Evolutionary conservation across 1,284 basidiomycete genomes (phyloP).

Genomic region (Trichosporon inkin): DNA sequence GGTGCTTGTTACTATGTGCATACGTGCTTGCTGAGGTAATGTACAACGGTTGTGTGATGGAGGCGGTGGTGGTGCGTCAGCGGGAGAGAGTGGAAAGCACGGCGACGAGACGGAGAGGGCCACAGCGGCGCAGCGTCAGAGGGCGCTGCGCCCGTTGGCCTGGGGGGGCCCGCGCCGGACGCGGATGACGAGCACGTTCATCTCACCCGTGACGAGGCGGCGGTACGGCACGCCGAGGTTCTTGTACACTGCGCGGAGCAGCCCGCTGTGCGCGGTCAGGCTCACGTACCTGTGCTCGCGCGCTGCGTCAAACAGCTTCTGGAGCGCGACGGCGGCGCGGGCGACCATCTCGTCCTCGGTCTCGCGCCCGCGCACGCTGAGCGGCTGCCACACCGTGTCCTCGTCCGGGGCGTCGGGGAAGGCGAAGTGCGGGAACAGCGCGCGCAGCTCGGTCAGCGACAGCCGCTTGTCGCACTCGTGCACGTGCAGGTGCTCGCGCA

Average conservation of each 20-base stretch:
- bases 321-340: slow-evolving; percentile 24
- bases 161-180: slow-evolving; percentile 15
- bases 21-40: background rate
- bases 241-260: slow-evolving; percentile 32
- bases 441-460: slow-evolving; percentile 16
- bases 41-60: background rate
- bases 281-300: background rate
- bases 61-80: background rate
- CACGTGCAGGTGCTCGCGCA: slow-evolving; percentile 39
- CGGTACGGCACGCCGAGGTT: slow-evolving; percentile 28
- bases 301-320: slow-evolving; percentile 22
- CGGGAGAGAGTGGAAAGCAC: background rate
- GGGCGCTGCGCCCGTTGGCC: background rate
- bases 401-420: slow-evolving; percentile 24
- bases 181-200: slow-evolving; percentile 39
- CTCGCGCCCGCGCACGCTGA: slow-evolving; percentile 27
- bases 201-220: slow-evolving; percentile 31
- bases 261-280: slow-evolving; percentile 35
- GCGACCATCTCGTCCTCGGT: slow-evolving; percentile 35
- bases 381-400: slow-evolving; percentile 30
- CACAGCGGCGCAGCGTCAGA: background rate
- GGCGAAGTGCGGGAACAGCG: slow-evolving; percentile 28
- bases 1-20: background rate
- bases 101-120: no score
- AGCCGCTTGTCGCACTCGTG: slow-evolving; percentile 33